Evolutionary conservation across 2,329 filamentous ascomycete genomes (phyloP).

Genomic region (Colletotrichum sojae): DNA sequence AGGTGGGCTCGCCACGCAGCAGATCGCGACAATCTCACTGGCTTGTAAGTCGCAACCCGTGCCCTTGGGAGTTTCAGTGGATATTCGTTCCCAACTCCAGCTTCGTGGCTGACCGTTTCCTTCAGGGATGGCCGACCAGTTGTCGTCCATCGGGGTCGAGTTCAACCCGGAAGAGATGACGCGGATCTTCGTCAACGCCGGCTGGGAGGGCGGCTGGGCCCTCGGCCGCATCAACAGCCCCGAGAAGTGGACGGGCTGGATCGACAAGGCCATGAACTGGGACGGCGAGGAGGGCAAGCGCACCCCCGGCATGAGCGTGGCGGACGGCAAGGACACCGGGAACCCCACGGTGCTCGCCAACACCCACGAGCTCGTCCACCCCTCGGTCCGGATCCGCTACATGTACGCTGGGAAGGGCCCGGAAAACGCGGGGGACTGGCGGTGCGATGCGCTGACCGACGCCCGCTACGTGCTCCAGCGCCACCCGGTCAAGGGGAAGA

Average conservation of each 20-base stretch:
- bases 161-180: conserved; percentile 44
- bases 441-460: conserved; percentile 39
- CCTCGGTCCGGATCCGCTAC: conserved; percentile 50
- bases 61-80: background rate
- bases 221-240: conserved; percentile 44
- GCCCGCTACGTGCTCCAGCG: conserved; percentile 36
- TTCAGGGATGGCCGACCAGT: conserved; percentile 45
- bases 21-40: conserved; percentile 44
- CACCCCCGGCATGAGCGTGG: conserved; percentile 43
- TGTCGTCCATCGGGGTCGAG: conserved; percentile 44
- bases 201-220: conserved; percentile 39
- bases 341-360: background rate
- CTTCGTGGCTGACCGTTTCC: background rate
- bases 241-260: background rate
- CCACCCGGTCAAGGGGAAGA: background rate
- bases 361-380: conserved; percentile 49
- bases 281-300: no score
- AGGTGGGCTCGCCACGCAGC: conserved; percentile 62
- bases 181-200: conserved; percentile 39
- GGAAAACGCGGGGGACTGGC: conserved; percentile 47
- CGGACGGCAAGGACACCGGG: conserved; percentile 42
- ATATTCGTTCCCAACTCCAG: no score
- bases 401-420: conserved; percentile 48
- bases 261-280: background rate
- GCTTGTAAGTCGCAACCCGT: conserved; percentile 35